phyloP scores from a whole-genome alignment of 805 yeast genomes.

The Lipomyces spencermartinsiae region DNA sequence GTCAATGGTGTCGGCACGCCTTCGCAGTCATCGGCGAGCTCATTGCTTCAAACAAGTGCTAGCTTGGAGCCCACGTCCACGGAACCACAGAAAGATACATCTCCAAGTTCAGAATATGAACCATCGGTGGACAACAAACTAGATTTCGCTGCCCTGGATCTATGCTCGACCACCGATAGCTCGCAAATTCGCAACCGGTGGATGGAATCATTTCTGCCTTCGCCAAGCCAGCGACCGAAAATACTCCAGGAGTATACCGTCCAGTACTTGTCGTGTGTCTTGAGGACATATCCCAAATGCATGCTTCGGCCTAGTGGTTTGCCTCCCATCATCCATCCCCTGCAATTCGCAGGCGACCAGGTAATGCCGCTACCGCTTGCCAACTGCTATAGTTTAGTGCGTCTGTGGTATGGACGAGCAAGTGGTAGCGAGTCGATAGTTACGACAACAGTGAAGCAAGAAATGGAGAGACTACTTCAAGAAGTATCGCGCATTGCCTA shows the following conservation, averaged over 20 bases:
- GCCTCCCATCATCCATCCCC: slow-evolving; percentile 11
- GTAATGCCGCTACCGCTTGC: slow-evolving; percentile 5
- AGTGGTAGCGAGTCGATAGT: background rate
- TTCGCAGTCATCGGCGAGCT: too few relatives aligned
- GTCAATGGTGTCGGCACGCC: too few relatives aligned
- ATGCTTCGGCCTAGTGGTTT: slow-evolving; percentile 4
- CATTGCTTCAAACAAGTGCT: too few relatives aligned
- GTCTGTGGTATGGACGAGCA: slow-evolving; percentile 8
- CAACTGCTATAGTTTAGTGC: slow-evolving; percentile 10
- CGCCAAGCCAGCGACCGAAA: slow-evolving; percentile 4
- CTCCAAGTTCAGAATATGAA: too few relatives aligned
- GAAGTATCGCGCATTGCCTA: background rate
- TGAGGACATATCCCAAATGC: slow-evolving; percentile 12
- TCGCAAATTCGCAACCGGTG: slow-evolving; percentile 8
- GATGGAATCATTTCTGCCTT: slow-evolving; percentile 3
- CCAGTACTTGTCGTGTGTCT: background rate
- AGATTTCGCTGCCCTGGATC: background rate
- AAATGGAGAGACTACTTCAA: slow-evolving; percentile 8
- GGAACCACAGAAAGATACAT: too few relatives aligned
- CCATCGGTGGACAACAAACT: too few relatives aligned
- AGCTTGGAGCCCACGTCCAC: too few relatives aligned
- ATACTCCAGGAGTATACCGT: background rate
- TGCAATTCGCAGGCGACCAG: slow-evolving; percentile 1
- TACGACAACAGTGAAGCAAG: background rate
- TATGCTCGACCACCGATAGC: background rate